Percentiles rank a stretch among this genome's conserved stretches.
Evolutionary conservation across 2,329 filamentous ascomycete genomes (phyloP).

Genomic region (Colletotrichum incanum): DNA sequence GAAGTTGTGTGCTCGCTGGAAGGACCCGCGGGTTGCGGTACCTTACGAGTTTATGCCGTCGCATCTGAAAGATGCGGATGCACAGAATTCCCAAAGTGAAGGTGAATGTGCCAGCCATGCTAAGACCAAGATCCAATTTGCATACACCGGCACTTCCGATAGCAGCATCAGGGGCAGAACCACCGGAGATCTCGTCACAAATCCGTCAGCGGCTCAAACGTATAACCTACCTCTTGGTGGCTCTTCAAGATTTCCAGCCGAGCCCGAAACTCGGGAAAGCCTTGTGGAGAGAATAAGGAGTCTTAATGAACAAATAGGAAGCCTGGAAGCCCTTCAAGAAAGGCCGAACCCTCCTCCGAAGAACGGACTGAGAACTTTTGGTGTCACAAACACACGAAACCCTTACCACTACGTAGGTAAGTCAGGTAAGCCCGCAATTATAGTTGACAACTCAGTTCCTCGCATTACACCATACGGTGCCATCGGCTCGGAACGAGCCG

Average conservation of each 20-base stretch:
- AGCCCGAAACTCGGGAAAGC: background rate
- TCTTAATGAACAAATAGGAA: slow-evolving; percentile 7
- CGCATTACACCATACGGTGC: background rate
- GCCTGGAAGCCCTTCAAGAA: slow-evolving; percentile 2
- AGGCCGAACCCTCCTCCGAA: background rate
- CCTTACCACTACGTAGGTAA: background rate
- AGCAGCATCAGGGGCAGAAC: background rate
- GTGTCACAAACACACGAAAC: slow-evolving; percentile 1
- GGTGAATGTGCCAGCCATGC: background rate
- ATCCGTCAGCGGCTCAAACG: no score
- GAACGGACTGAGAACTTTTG: background rate
- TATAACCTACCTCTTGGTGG: background rate
- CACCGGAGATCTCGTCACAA: background rate
- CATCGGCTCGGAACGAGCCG: background rate
- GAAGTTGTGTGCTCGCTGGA: background rate
- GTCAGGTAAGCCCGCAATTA: background rate
- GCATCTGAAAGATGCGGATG: background rate
- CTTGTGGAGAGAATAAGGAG: background rate
- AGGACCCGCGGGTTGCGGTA: slow-evolving; percentile 15
- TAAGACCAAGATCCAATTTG: no score
- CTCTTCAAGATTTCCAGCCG: background rate
- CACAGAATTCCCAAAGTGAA: no score
- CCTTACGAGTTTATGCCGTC: slow-evolving; percentile 12
- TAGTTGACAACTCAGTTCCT: background rate
- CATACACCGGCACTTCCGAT: background rate